Base-by-base conservation (phyloP, 1,284 basidiomycete species). In the Cryptococcus sp. region DNA sequence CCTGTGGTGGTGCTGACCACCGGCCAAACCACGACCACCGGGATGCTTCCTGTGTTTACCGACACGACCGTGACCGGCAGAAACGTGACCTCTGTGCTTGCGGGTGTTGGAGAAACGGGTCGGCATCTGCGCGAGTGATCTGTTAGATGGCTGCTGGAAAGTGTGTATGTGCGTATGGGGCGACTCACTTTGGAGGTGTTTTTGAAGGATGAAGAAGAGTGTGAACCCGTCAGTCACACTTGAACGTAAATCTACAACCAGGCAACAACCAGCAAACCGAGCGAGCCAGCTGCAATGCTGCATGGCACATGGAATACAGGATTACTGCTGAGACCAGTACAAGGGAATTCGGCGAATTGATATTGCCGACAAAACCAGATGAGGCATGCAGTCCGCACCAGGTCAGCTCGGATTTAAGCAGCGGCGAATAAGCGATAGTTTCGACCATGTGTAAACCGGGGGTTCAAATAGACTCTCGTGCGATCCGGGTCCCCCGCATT, bases 1-100 rank as follows among this genome's bases (percentile, higher is more conserved):
- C 63, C 95, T 85, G 88, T 99, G 96, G 85, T 99, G 95, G 84
- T 98, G 95, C 83, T 89, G 86, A 87, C 96, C 95, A 93, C 95
- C 96, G 84, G 95, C 95, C 77, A 98, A 90, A 97, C 95, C 95
- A 83, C 95, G 91, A 92, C 95, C 95, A 85, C 95, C 95, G 63
- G 96, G 96, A 79, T 96, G 93, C 83, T 99, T 98, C 82, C 95
- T 90, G 88, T 99, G 95, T 87, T 99, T 98, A 75, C 95, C 96
- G 78, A 99, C 90, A 90, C 95, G 94, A 83, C 95, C 95, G 83
- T 98, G 89, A 84, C 93, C 93, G 78, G 93, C 93, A 70, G 94
- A 98, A 76, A 99, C 95, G 85, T 99, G 93, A 76, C 93, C 93
- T 78, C 93, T 87, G 84, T 95, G 93, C 85, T 98, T 98, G 83